phyloP scores from a whole-genome alignment of 768 basidiomycete genomes.

The Cystofilobasidium ferigula region DNA sequence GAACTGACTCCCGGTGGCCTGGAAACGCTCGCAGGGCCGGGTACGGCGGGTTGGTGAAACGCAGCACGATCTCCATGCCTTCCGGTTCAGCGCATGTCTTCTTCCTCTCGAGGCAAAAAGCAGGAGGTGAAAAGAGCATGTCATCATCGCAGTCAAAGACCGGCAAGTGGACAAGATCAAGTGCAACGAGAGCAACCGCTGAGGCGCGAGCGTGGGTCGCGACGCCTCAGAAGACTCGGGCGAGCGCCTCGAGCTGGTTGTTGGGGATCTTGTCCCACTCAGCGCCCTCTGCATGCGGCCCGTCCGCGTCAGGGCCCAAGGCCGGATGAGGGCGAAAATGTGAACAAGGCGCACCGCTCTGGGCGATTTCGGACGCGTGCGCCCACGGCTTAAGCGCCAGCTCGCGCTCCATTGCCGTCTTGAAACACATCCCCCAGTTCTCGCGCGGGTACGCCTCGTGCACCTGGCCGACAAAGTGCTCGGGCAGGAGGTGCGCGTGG shows the following conservation, averaged over 20 bases:
- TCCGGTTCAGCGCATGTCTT: too few relatives aligned
- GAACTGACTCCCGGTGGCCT: too few relatives aligned
- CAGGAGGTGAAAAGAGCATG: too few relatives aligned
- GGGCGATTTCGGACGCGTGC: constrained; percentile 4
- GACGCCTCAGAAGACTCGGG: neutral
- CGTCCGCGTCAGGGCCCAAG: neutral
- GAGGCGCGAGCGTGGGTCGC: too few relatives aligned
- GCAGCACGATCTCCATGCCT: neutral
- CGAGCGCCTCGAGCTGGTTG: constrained; percentile 1
- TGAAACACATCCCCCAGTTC: constrained; percentile 46
- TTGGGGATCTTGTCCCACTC: constrained; percentile 3
- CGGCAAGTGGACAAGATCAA: too few relatives aligned
- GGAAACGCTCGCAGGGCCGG: constrained; percentile 29
- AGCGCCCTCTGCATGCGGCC: neutral
- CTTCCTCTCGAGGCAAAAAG: too few relatives aligned
- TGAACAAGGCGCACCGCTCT: neutral
- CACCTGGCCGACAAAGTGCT: constrained; percentile 1
- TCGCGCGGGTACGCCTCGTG: constrained; percentile 40
- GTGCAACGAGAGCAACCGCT: too few relatives aligned
- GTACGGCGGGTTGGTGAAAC: constrained; percentile 34
- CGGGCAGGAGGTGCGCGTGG: neutral
- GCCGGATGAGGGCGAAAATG: neutral
- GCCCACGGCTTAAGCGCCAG: constrained; percentile 44
- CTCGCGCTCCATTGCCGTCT: constrained; percentile 43
- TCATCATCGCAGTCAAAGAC: too few relatives aligned